phyloP scores from a whole-genome alignment of 2,329 filamentous ascomycete species.

The Paraphoma sp. region DNA sequence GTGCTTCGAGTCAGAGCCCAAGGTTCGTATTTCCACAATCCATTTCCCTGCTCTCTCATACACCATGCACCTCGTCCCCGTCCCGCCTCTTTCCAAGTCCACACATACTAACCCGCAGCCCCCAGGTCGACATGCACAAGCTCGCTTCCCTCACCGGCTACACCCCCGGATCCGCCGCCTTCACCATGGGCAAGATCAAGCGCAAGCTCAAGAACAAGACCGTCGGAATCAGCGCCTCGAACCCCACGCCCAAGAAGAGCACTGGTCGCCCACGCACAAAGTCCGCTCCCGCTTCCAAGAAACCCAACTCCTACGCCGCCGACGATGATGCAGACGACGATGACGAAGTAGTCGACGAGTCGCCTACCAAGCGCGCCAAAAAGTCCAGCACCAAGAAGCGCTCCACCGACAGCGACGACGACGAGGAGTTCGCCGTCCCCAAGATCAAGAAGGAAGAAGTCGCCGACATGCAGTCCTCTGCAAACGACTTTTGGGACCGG shows the following conservation, averaged over 20 bases:
- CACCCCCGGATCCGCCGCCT: constrained; percentile 29
- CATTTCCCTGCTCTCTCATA: not conserved
- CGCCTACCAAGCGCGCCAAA: constrained; percentile 20
- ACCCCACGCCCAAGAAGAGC: constrained; percentile 30
- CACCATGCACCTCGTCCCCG: not conserved
- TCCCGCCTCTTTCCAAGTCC: no score
- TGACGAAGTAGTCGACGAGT: constrained; percentile 6
- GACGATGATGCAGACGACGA: not conserved
- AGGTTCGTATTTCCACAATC: constrained; percentile 22
- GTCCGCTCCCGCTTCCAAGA: constrained; percentile 15
- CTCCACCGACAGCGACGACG: constrained; percentile 4
- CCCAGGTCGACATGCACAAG: constrained; percentile 25
- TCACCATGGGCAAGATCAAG: constrained; percentile 42
- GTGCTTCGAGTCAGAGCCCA: constrained; percentile 41
- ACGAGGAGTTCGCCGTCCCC: constrained; percentile 19
- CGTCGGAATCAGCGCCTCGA: no score
- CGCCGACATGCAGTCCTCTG: not conserved
- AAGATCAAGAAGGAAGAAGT: constrained; percentile 29
- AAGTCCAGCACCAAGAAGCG: constrained; percentile 3
- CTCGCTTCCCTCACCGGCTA: constrained; percentile 32
- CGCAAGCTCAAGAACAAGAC: constrained; percentile 28
- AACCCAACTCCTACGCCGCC: constrained; percentile 19
- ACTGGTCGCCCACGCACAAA: not conserved
- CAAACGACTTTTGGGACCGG: not conserved
- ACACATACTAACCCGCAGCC: constrained; percentile 3